Evolutionary conservation across 768 basidiomycete species (phyloP), one percentile per base, ranked within the genome.

Genomic region (Cyathus striatus): DNA sequence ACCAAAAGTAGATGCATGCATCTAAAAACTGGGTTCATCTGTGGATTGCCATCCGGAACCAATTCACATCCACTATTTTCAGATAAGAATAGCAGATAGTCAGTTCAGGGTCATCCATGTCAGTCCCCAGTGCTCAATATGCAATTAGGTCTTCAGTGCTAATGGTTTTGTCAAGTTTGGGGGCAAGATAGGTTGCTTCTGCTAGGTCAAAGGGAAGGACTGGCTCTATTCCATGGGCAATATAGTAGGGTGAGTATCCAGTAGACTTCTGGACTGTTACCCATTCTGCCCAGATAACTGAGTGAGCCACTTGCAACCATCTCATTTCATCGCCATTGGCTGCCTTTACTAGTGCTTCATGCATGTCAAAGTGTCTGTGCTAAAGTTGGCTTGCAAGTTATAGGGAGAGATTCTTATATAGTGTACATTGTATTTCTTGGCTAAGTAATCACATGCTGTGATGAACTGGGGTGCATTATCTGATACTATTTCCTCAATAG

Each of bases 321-420:
- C 51, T 58, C 0, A 36, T 23, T 4, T 55, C 46, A 26, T 64
- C 42, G 0, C 57, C 61, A 14, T 39, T 23, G 47, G 44, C 54
- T 4, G 58, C 53, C 35, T 68, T 68, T 12, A 65, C 46, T 0
- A 68, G 27, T 0, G 55, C 38, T 42, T 65, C 55, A 0, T 61
- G 46, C 0, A 68, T 51, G 38, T 54, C 49, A 13, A 33, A 56
- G 42, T 66, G 65, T 22, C 37, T 6, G 17, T 49, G 38, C 34
- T 73, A 65, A 2, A 70, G 17, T 72, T 69, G 0, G 64, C 66
- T 1, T 51, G 50, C 0, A 66, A 71, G 45, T 73, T 73, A 49
- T 72, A 74, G 0, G 60, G 51, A 6, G 61, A 66, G 14, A 74
- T 74, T 0, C 48, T 33, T 5, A 73, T 71, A 36, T 71, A 63